Evolutionary conservation across 2,329 filamentous ascomycete species (phyloP).

Genomic region (Aspergillus persii): DNA sequence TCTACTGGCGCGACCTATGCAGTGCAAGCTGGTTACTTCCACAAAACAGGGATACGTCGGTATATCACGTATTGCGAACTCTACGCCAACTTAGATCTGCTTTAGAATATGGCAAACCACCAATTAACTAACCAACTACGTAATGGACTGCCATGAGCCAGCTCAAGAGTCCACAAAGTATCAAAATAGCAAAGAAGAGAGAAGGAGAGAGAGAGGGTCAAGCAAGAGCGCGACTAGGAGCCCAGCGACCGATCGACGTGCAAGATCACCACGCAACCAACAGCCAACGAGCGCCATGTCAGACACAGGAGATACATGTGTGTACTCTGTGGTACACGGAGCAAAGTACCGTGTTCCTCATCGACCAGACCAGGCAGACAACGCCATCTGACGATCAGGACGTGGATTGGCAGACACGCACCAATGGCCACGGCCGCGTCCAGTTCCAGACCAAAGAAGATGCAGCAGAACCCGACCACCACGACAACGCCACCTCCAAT

Average conservation of each 20-base stretch:
- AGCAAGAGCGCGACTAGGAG: background rate
- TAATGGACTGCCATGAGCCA: background rate
- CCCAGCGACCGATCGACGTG: background rate
- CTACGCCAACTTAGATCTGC: background rate
- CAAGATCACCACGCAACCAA: background rate
- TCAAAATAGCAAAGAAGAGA: no score
- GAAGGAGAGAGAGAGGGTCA: background rate
- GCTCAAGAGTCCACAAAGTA: no score
- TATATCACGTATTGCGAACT: background rate
- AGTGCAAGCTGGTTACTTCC: no score
- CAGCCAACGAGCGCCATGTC: background rate
- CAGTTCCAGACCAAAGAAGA: background rate
- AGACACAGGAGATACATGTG: background rate
- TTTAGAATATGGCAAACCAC: no score
- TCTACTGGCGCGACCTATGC: no score
- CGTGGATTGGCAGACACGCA: background rate
- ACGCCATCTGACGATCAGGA: background rate
- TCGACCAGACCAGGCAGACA: no score
- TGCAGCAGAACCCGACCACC: conserved; percentile 1
- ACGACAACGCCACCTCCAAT: background rate
- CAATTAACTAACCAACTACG: background rate
- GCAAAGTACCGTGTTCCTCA: no score
- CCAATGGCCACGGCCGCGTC: background rate
- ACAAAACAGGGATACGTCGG: background rate
- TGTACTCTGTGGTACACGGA: no score